phyloP scores from a whole-genome alignment of 225 moss, liverwort and hornwort species.

The Neckera pumila region DNA sequence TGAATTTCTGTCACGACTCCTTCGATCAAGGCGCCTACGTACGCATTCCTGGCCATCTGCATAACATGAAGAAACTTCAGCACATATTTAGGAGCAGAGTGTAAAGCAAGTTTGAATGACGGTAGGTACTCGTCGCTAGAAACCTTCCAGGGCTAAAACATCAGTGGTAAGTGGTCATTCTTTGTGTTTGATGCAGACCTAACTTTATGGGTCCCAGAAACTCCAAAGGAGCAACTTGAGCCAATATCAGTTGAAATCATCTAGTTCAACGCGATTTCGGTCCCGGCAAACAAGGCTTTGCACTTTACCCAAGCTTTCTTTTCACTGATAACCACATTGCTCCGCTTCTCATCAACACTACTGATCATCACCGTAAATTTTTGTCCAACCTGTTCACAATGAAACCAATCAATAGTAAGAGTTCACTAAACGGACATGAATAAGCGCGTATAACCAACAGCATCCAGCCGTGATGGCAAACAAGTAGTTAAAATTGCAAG shows the following conservation, averaged over 20 bases:
- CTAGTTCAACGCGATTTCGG: background rate
- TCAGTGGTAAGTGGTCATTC: background rate
- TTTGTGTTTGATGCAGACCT: background rate
- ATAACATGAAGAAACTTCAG: background rate
- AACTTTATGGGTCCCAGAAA: background rate
- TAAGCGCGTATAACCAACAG: background rate
- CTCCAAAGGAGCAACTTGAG: background rate
- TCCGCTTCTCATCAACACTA: constrained; percentile 27
- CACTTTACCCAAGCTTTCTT: constrained; percentile 47
- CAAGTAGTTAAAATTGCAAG: background rate
- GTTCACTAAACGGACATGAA: background rate
- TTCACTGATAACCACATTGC: constrained; percentile 46
- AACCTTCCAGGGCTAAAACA: background rate
- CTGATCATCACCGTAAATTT: constrained; percentile 32
- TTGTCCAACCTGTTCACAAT: constrained; percentile 30
- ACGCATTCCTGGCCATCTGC: constrained; percentile 25
- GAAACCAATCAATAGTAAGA: background rate
- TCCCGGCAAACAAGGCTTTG: background rate
- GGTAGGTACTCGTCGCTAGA: background rate
- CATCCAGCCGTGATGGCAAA: background rate
- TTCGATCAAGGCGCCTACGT: constrained; percentile 31
- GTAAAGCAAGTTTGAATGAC: background rate
- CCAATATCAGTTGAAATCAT: background rate
- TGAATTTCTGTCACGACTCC: constrained; percentile 28
- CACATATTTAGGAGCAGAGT: background rate